Base-by-base conservation (phyloP, 768 basidiomycete genomes). In the Leccinellum rugosiceps region DNA sequence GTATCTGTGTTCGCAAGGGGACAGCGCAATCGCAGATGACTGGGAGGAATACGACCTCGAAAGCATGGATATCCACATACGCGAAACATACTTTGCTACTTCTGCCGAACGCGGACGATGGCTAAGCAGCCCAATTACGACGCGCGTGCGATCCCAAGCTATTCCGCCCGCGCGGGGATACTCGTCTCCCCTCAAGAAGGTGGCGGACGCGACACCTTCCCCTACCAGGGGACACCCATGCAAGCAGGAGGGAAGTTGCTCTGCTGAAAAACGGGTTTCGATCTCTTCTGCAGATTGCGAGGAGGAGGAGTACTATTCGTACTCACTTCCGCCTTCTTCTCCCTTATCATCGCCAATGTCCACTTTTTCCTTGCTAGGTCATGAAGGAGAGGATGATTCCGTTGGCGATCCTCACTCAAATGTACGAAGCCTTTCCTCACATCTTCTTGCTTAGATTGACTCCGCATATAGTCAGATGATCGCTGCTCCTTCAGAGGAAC, bases 91-190 rank as follows among this genome's bases (percentile, higher is more conserved):
- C 62, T 84, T 84, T 62, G 73, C 76, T 47, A 76, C 77, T 11
- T 85, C 84, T 41, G 77, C 81, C 8, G 84, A 85, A 63, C 83
- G 84, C 52, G 83, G 83, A 8, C 77, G 77, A 55, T 85, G 83
- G 83, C 74, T 76, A 59, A 80, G 72, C 56, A 82, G 84, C 59
- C 82, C 81, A 2, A 66, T 78, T 30, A 73, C 75, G 8, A 23
- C 68, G 19, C 63, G 60, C 19, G 55, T 53, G 21, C 68, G 60
- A 34, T 44, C 68, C 1, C 53, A 60, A 34, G 35, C 45, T 0
- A 61, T 53, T 50, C 62, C 43, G 60, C 66, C 41, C 17, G 44
- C 35, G 28, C 62, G 62, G 10, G 60, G 68, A 4, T 56, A 60
- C 31, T 73, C 70, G 3, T 67, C 69, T 10, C 67, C 69, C 6